Percentiles rank a stretch among this genome's conserved stretches.
phyloP scores from a whole-genome alignment of 1,284 basidiomycete species.

The Cryptococcus sp. region DNA sequence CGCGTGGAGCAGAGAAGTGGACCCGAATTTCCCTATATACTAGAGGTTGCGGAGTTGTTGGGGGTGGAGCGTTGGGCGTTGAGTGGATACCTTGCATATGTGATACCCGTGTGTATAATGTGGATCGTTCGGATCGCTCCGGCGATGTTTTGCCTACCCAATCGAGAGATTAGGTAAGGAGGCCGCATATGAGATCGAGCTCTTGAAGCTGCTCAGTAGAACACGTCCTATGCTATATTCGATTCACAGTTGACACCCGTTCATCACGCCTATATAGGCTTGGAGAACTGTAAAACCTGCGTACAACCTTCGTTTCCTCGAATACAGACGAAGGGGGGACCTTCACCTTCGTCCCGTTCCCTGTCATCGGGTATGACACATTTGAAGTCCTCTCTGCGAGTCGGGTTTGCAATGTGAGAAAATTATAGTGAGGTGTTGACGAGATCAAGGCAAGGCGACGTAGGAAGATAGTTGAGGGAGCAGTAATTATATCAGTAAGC shows the following conservation, averaged over 20 bases:
- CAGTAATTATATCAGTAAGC: not conserved
- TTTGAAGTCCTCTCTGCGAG: slow-evolving; percentile 47
- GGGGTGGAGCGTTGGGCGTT: too few relatives aligned
- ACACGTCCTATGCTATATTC: too few relatives aligned
- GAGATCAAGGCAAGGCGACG: not conserved
- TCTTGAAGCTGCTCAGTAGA: too few relatives aligned
- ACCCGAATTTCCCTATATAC: slow-evolving; percentile 74
- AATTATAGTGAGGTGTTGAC: not conserved
- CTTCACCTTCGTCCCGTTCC: slow-evolving; percentile 47
- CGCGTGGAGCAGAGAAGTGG: slow-evolving; percentile 72
- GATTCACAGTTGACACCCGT: not conserved
- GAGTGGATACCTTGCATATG: too few relatives aligned
- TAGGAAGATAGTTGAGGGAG: not conserved
- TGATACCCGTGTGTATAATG: too few relatives aligned
- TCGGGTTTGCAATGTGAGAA: not conserved
- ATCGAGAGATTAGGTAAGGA: too few relatives aligned
- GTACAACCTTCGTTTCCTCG: slow-evolving; percentile 33
- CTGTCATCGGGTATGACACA: slow-evolving; percentile 45
- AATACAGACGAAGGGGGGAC: slow-evolving; percentile 48
- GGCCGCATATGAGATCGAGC: too few relatives aligned
- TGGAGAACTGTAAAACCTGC: slow-evolving; percentile 29
- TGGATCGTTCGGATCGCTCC: too few relatives aligned
- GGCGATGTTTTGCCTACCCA: too few relatives aligned
- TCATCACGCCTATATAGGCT: slow-evolving; percentile 30
- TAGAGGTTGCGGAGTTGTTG: slow-evolving; percentile 39